These are phyloP conservation scores for Lactarius akahatsu DNA, from an alignment of 768 basidiomycete genomes.

Conservation along the genomic window DNA sequence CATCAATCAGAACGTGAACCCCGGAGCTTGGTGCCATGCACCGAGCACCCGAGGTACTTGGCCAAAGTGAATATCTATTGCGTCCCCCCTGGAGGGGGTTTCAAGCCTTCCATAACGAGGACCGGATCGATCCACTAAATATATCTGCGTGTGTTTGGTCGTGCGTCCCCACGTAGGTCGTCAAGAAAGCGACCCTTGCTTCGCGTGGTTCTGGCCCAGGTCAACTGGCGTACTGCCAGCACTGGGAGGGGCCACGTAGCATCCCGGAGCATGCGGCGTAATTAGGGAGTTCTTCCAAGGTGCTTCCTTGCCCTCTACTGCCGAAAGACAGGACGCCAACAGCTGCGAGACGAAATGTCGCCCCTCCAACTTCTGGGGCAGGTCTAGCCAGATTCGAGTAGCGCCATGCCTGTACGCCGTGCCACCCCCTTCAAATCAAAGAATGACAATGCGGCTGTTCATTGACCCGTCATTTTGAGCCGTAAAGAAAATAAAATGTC, in stretches of 20 bases:
- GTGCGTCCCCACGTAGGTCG: conserved; percentile 4
- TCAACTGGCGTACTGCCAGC: conserved; percentile 13
- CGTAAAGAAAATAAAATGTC: background rate
- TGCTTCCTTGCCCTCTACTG: conserved; percentile 19
- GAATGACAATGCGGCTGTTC: conserved; percentile 6
- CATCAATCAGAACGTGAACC: conserved; percentile 7
- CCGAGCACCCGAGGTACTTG: conserved; percentile 14
- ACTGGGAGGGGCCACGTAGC: conserved; percentile 24
- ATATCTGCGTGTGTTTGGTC: conserved; percentile 5
- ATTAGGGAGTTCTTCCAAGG: conserved; percentile 17
- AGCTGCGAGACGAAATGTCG: conserved; percentile 4
- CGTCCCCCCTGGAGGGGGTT: conserved; percentile 8
- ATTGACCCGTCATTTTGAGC: conserved; percentile 9
- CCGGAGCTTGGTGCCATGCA: conserved; percentile 20
- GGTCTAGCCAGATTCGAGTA: conserved; percentile 11
- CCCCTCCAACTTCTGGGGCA: conserved; percentile 14
- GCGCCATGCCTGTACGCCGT: background rate
- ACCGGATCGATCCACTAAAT: conserved; percentile 23
- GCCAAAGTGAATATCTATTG: conserved; percentile 8
- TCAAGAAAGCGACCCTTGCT: conserved; percentile 6
- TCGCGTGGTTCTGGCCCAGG: conserved; percentile 15
- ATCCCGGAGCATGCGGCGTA: conserved; percentile 21
- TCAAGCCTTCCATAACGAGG: conserved; percentile 15
- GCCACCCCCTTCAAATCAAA: conserved; percentile 7
- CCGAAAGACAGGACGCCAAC: conserved; percentile 13